A percentile compares a stretch with the other conserved stretches of the same genome.
Evolutionary conservation across 163 green algal species (phyloP).

Genomic region (Chlorella variabilis): DNA sequence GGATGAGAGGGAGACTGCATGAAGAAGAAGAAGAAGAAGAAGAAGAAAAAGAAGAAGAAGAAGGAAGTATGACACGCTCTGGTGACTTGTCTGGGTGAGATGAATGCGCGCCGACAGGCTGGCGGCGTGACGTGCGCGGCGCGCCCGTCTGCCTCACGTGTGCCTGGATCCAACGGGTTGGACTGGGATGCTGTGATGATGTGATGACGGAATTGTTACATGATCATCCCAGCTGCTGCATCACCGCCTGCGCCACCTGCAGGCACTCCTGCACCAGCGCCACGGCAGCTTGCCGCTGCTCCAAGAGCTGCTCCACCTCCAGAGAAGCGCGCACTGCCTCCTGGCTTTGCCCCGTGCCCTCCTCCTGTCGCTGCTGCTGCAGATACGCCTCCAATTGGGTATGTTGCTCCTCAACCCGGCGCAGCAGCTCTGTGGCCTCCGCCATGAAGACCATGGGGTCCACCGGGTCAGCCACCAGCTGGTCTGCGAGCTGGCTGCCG

Average conservation of each 20-base stretch:
- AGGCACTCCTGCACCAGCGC: constrained; percentile 14
- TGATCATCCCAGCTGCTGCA: background rate
- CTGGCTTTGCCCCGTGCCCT: background rate
- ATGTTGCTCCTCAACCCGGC: constrained; percentile 10
- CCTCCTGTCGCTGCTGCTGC: background rate
- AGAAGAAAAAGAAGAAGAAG: too few species aligned
- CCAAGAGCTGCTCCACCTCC: constrained; percentile 1
- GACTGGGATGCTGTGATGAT: too few species aligned
- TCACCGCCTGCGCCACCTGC: background rate
- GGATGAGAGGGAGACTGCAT: too few species aligned
- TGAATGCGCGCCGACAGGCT: too few species aligned
- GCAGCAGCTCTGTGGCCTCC: constrained; percentile 21
- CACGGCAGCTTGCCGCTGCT: constrained; percentile 14
- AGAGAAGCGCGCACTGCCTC: background rate
- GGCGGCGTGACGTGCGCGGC: too few species aligned
- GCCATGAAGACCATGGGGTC: constrained; percentile 24
- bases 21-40: too few species aligned
- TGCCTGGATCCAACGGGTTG: too few species aligned
- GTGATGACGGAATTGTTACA: too few species aligned
- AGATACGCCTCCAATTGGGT: constrained; percentile 15
- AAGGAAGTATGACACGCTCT: too few species aligned
- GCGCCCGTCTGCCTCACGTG: too few species aligned
- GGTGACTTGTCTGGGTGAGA: too few species aligned
- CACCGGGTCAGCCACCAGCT: constrained; percentile 28
- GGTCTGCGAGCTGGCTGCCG: constrained; percentile 1